Conservation (phyloP, 1,284 basidiomycete genomes). For the Ceratobasidium sp. region DNA sequence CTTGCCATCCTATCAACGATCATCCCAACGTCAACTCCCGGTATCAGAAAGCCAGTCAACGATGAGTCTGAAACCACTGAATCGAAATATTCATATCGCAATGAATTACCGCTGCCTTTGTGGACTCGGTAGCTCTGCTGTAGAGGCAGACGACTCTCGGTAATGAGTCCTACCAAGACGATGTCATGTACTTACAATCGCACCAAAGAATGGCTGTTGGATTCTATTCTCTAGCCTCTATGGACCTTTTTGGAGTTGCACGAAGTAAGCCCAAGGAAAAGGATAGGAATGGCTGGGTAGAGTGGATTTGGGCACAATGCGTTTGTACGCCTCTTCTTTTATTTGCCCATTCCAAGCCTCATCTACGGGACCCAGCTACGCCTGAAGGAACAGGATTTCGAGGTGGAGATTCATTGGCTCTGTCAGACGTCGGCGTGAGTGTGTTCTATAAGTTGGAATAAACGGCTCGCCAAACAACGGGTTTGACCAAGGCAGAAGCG, state of each 20-base stretch:
- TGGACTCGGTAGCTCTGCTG: conserved; percentile 68
- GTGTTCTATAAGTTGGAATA: conserved; percentile 13
- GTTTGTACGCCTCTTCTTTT: conserved; percentile 56
- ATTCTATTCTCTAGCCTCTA: conserved; percentile 86
- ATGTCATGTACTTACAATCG: background rate
- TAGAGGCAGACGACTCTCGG: conserved; percentile 71
- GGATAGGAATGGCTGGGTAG: conserved; percentile 74
- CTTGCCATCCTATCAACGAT: too few relatives aligned
- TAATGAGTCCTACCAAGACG: conserved; percentile 50
- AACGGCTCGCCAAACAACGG: conserved; percentile 16
- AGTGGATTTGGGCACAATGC: conserved; percentile 92
- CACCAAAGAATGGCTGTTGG: conserved; percentile 75
- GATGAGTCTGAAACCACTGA: conserved; percentile 15
- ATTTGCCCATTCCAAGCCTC: conserved; percentile 17
- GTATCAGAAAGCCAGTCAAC: background rate
- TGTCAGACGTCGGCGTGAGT: conserved; percentile 50
- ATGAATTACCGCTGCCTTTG: conserved; percentile 62
- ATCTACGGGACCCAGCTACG: conserved; percentile 59
- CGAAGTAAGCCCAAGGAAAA: conserved; percentile 62
- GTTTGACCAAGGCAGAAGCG: conserved; percentile 34
- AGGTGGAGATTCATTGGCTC: conserved; percentile 76
- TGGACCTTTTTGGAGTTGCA: conserved; percentile 77
- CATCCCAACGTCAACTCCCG: too few relatives aligned
- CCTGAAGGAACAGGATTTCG: conserved; percentile 77
- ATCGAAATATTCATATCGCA: conserved; percentile 33